Evolutionary conservation across 768 basidiomycete species (phyloP), one percentile per base, ranked within the genome.

Genomic region (Boletus rufocinnamomeus): DNA sequence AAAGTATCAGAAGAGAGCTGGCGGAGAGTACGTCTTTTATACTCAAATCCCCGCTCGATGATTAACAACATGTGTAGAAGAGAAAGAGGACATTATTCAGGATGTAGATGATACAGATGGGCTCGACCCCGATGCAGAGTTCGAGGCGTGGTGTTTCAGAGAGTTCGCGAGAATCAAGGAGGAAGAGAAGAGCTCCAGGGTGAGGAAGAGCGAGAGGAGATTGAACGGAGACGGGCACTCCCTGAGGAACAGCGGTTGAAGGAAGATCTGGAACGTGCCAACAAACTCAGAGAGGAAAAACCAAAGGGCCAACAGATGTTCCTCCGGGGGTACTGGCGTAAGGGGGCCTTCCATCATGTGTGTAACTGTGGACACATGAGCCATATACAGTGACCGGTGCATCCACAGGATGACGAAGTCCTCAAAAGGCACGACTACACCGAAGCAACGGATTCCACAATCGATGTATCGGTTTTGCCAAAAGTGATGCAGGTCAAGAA

Each of bases 271-370:
- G 95, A 92, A 71, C 85, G 80, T 43, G 95, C 95, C 3, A 82
- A 93, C 57, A 86, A 91, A 71, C 76, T 83, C 34, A 81, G 97
- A 56, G 88, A 88, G 54, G 92, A 91, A 54, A 96, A 95, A 74
- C 91, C 92, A 1, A 91, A 97, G 70, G 93, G 92, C 4, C 82
- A 91, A 61, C 91, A 94, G 70, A 91, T 86, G 69, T 98, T 98
- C 76, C 74, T 98, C 61, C 95, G 98, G 72, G 98, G 97, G 75
- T 99, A 97, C 72, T 98, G 94, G 87, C 97, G 98, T 79, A 98
- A 96, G 75, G 97, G 97, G 66, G 97, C 96, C 59, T 99, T 98
- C 80, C 94, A 97, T 72, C 93, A 95, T 83, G 95, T 91, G 58
- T 34, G 81, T 69, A 13, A 43, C 45, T 59, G 44, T 21, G 16